Evolutionary conservation across 2,329 filamentous ascomycete genomes (phyloP).

Genomic region (Polytolypa hystricis): DNA sequence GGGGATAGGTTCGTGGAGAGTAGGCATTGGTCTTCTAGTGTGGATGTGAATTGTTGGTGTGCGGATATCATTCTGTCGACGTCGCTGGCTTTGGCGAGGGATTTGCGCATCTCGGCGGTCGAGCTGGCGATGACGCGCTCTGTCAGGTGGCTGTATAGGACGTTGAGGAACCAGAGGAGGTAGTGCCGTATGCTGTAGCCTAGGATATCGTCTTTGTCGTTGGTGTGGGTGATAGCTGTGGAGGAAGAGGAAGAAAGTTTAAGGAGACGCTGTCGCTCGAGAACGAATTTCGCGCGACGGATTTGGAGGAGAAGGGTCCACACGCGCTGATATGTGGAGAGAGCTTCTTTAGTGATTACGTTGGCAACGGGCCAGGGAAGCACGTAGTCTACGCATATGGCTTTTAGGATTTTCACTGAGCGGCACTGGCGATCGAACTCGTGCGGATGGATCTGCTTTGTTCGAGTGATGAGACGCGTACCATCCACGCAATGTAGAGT

Average conservation of each 20-base stretch:
- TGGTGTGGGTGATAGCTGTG: conserved; percentile 33
- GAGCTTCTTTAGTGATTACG: conserved; percentile 55
- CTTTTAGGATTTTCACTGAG: conserved; percentile 52
- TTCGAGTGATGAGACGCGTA: conserved; percentile 52
- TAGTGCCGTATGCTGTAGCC: conserved; percentile 49
- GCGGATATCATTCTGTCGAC: conserved; percentile 70
- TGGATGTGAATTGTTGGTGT: conserved; percentile 53
- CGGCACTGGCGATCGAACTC: conserved; percentile 40
- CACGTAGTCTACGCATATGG: conserved; percentile 56
- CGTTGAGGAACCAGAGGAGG: conserved; percentile 67
- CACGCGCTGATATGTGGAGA: conserved; percentile 57
- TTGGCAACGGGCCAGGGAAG: conserved; percentile 58
- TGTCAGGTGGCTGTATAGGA: conserved; percentile 63
- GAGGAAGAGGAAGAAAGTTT: conserved; percentile 30
- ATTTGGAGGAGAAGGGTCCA: conserved; percentile 70
- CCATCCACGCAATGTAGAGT: conserved; percentile 42
- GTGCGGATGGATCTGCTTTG: conserved; percentile 29
- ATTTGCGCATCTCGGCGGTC: conserved; percentile 43
- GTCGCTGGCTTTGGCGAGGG: conserved; percentile 53
- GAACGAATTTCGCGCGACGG: conserved; percentile 55
- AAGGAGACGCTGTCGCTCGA: conserved; percentile 43
- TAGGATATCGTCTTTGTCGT: conserved; percentile 25
- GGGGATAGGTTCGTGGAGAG: conserved; percentile 57
- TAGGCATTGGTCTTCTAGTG: conserved; percentile 57
- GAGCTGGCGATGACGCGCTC: conserved; percentile 58